Evolutionary conservation across 2,329 filamentous ascomycete genomes (phyloP), one percentile per base, ranked within the genome.

Genomic region (Sphaerulina musiva): DNA sequence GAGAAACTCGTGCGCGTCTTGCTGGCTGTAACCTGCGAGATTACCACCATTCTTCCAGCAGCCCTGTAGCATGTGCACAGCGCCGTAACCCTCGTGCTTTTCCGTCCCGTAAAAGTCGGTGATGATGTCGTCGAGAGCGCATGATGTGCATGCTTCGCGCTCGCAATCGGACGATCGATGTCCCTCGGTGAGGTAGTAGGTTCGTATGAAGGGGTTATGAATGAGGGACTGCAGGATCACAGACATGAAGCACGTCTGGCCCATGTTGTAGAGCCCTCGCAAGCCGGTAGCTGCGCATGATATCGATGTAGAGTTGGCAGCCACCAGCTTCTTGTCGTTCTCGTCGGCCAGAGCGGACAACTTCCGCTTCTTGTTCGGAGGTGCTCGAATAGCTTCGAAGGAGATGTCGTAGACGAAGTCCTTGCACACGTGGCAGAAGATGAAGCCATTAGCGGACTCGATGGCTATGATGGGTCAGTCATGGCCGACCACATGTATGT

Each of bases 191-290:
- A 98, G 83, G 70, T 95, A 97, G 71, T 89, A 97, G 63, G 92
- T 91, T 56, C 89, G 84, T 31, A 98, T 80, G 43, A 96, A 80
- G 0, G 92, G 92, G 67, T 97, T 96, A 74, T 96, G 92, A 51
- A 97, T 81, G 63, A 98, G 84, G 53, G 87, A 90, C 70, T 97
- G 93, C 12, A 98, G 78, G 46, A 97, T 90, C 31, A 96, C 92
- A 64, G 93, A 95, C 79, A 97, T 92, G 72, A 96, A 98, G 75
- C 92, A 98, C 9, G 93, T 97, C 55, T 95, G 90, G n/a, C 92
- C 93, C 69, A 95, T 92, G 67, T 97, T 98, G 72, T 95, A 96
- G 57, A 98, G 86, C 32, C 92, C 92, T 36, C 93, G 84, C 39
- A 96, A 81, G 8, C 93, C 92, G 62, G 86, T 90, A 14, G 89